Evolutionary conservation across 805 yeast genomes (phyloP).

Genomic region (Saccharomyces mikatae): DNA sequence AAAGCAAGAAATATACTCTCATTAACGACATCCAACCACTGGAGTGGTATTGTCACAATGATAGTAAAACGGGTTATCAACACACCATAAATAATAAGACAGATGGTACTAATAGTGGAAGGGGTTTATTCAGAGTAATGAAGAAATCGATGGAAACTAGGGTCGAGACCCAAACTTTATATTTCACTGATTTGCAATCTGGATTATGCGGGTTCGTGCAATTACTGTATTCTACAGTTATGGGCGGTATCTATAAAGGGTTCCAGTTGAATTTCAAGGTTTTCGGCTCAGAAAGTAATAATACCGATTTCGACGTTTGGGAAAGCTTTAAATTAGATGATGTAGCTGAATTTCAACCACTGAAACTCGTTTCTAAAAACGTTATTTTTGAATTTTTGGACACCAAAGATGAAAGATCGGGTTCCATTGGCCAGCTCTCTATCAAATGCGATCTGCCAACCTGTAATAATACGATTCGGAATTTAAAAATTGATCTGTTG

Average conservation of each 20-base stretch:
- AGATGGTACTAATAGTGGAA: not conserved
- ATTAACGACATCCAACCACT: slow-evolving; percentile 9
- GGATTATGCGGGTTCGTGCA: slow-evolving; percentile 45
- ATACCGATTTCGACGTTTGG: slow-evolving; percentile 36
- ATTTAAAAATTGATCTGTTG: slow-evolving; percentile 13
- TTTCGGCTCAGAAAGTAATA: slow-evolving; percentile 20
- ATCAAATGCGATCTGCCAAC: slow-evolving; percentile 11
- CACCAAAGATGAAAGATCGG: slow-evolving; percentile 1
- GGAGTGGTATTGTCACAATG: slow-evolving; percentile 9
- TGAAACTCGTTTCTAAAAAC: slow-evolving; percentile 14
- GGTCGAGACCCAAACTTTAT: slow-evolving; percentile 49
- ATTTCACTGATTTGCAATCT: slow-evolving; percentile 39
- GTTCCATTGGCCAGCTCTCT: slow-evolving; percentile 9
- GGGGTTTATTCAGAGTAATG: slow-evolving; percentile 5
- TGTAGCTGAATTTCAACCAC: slow-evolving; percentile 11
- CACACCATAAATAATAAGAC: not conserved
- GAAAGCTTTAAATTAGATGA: slow-evolving; percentile 38
- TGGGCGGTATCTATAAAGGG: slow-evolving; percentile 44
- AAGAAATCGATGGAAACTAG: slow-evolving; percentile 30
- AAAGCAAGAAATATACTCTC: slow-evolving; percentile 7
- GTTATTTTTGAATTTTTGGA: slow-evolving; percentile 13
- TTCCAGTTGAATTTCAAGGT: slow-evolving; percentile 46
- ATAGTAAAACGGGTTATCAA: not conserved
- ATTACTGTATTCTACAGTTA: slow-evolving; percentile 42
- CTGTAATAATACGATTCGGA: slow-evolving; percentile 1